Evolutionary conservation across 2,329 filamentous ascomycete genomes (phyloP).

Genomic region (Clarireedia hainanense): DNA sequence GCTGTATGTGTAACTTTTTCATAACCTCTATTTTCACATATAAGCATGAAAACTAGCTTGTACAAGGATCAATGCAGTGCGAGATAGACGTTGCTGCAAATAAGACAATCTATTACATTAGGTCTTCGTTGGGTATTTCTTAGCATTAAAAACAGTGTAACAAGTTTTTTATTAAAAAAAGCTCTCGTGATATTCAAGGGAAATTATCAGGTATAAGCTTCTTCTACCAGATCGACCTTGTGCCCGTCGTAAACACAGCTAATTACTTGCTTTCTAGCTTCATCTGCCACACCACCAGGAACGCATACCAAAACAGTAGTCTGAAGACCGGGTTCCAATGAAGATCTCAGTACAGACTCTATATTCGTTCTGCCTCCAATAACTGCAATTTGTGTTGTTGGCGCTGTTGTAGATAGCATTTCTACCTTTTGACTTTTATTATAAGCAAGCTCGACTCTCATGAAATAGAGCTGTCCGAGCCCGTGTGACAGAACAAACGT

Average conservation of each 20-base stretch:
- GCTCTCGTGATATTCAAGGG: not conserved
- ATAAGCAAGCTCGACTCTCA: no score
- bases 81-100: no score
- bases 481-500: slow-evolving; percentile 13
- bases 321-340: not conserved
- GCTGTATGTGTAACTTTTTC: no score
- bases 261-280: not conserved
- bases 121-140: no score
- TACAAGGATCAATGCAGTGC: no score
- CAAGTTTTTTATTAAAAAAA: not conserved
- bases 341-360: slow-evolving; percentile 14
- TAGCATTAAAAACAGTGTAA: no score
- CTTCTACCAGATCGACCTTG: not conserved
- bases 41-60: no score
- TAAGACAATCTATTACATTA: no score
- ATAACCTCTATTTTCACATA: no score
- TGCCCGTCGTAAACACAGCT: not conserved
- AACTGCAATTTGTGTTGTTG: not conserved
- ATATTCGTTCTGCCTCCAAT: slow-evolving; percentile 14
- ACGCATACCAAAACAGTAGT: slow-evolving; percentile 3
- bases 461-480: not conserved
- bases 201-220: not conserved
- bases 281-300: not conserved
- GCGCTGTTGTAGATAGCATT: not conserved
- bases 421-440: not conserved